phyloP scores from a whole-genome alignment of 371 early-diverging fungal species.

The Mortierella sp. region DNA sequence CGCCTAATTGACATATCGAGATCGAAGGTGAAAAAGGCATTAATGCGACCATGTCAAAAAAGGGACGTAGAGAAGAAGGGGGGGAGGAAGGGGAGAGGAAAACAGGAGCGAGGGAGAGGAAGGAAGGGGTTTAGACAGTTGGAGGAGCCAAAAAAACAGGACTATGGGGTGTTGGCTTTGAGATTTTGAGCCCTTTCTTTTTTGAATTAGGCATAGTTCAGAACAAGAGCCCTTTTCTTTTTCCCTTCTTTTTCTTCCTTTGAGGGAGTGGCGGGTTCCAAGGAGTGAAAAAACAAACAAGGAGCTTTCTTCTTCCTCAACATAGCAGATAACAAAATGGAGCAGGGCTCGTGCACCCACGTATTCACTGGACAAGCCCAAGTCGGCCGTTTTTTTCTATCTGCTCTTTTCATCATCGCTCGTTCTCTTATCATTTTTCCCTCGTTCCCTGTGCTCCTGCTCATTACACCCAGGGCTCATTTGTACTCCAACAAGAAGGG shows the following conservation, averaged over 20 bases:
- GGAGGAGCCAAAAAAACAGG: not conserved
- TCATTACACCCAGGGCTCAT: too few relatives aligned
- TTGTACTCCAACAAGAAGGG: too few relatives aligned
- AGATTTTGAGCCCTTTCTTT: not conserved
- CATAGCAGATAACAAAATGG: not conserved
- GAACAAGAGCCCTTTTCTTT: too few relatives aligned
- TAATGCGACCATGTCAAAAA: not conserved
- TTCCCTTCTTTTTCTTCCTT: not conserved
- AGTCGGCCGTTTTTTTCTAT: not conserved
- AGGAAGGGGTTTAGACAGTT: too few relatives aligned
- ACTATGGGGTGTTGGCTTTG: not conserved
- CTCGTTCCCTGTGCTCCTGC: not conserved
- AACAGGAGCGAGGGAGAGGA: too few relatives aligned
- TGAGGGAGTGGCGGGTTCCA: not conserved
- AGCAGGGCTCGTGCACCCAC: conserved; percentile 8
- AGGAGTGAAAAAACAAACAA: not conserved
- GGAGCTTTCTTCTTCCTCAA: not conserved
- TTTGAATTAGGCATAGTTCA: too few relatives aligned
- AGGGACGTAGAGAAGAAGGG: not conserved
- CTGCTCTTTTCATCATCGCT: not conserved
- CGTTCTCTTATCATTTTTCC: not conserved
- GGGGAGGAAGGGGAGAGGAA: not conserved
- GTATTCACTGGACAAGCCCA: not conserved
- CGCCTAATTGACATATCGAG: not conserved
- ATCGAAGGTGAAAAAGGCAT: not conserved